These are phyloP conservation scores for Tilletia setariae DNA, from an alignment of 1,284 basidiomycete genomes.

Conservation along the genomic window DNA sequence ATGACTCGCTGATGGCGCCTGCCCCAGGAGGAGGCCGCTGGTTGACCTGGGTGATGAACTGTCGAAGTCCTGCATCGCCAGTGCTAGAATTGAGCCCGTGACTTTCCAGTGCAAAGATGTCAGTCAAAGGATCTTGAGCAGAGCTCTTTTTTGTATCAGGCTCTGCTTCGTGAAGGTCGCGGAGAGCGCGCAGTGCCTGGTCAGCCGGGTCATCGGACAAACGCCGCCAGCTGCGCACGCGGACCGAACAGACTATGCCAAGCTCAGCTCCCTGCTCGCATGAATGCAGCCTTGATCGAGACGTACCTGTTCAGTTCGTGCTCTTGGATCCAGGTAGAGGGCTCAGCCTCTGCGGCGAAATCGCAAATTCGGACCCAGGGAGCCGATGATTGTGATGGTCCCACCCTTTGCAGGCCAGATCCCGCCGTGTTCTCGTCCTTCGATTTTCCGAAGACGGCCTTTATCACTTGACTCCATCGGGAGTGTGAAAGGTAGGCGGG, in stretches of 20 bases:
- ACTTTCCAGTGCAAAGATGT: conserved; percentile 11
- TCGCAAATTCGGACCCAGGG: conserved; percentile 12
- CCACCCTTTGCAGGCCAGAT: background rate
- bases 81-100: background rate
- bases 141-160: background rate
- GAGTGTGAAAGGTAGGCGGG: conserved; percentile 3
- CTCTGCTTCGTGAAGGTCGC: background rate
- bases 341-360: conserved; percentile 8
- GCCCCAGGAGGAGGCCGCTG: conserved; percentile 19
- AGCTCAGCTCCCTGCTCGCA: too few species aligned
- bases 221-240: background rate
- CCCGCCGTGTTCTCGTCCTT: background rate
- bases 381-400: background rate
- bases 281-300: too few species aligned
- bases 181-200: conserved; percentile 1
- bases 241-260: background rate
- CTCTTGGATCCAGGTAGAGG: background rate
- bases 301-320: conserved; percentile 1
- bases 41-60: conserved; percentile 1
- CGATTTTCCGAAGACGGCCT: background rate
- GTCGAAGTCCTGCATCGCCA: background rate
- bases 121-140: background rate
- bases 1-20: conserved; percentile 19
- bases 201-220: conserved; percentile 5
- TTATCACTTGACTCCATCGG: background rate